Percentiles rank a stretch among this genome's conserved stretches.
Conservation (phyloP, 2,329 filamentous ascomycete genomes). For the Aureobasidium sp. region DNA sequence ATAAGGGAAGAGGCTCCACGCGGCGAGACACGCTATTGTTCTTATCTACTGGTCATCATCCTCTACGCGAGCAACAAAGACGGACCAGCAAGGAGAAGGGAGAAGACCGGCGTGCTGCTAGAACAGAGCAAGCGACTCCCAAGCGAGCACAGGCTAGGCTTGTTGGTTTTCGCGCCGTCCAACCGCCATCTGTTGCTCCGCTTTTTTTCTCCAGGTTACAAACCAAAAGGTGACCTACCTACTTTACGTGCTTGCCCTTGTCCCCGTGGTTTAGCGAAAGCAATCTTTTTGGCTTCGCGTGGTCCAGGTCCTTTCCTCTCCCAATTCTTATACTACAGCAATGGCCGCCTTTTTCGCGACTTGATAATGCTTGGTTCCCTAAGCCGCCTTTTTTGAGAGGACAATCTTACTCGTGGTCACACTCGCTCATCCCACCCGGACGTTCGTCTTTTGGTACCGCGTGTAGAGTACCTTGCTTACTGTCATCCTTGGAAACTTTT, state of each 20-base stretch:
- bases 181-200: slow-evolving; percentile 4
- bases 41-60: not conserved
- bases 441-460: not conserved
- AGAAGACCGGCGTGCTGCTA: slow-evolving; percentile 2
- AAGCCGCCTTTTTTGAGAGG: not conserved
- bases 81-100: not conserved
- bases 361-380: not conserved
- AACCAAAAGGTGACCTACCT: not conserved
- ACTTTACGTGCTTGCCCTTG: not conserved
- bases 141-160: slow-evolving; percentile 4
- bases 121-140: not conserved
- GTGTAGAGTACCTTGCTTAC: not conserved
- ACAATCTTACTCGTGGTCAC: not conserved
- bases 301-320: not conserved
- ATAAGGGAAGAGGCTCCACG: slow-evolving; percentile 8
- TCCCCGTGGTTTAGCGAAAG: not conserved
- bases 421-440: not conserved
- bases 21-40: not conserved
- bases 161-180: slow-evolving; percentile 4
- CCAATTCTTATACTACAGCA: not conserved
- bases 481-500: not conserved
- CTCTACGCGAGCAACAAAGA: not conserved
- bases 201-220: slow-evolving; percentile 1
- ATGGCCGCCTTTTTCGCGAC: not conserved
- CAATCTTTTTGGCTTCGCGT: not conserved